phyloP scores from a whole-genome alignment of 2,329 filamentous ascomycete genomes.

The Colletotrichum brevisporum region DNA sequence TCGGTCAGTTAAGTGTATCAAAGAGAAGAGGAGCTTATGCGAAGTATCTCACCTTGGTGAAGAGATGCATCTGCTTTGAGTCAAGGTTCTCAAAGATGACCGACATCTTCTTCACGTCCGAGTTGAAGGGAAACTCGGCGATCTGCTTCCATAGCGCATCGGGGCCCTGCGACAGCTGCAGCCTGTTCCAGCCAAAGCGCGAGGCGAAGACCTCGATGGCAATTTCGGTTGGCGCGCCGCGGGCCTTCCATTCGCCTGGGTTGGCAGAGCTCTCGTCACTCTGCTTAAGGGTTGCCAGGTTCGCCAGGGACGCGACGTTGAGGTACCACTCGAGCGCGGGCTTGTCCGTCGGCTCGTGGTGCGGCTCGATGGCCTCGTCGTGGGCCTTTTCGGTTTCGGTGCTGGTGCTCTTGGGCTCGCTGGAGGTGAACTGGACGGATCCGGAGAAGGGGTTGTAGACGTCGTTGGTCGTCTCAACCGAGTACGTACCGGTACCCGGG shows the following conservation, averaged over 20 bases:
- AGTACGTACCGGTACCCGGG: conserved; percentile 69
- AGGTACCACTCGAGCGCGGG: conserved; percentile 67
- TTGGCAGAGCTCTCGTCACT: conserved; percentile 46
- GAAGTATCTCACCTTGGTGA: not conserved
- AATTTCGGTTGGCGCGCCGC: conserved; percentile 78
- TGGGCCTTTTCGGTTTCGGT: conserved; percentile 46
- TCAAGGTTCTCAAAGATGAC: conserved; percentile 68
- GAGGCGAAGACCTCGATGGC: conserved; percentile 80
- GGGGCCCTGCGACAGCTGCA: conserved; percentile 64
- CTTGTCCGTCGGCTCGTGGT: conserved; percentile 56
- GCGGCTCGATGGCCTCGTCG: conserved; percentile 45
- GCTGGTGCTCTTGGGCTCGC: conserved; percentile 56
- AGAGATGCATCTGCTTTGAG: conserved; percentile 1
- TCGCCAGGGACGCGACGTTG: conserved; percentile 70
- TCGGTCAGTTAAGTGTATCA: not conserved
- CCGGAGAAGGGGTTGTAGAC: conserved; percentile 71
- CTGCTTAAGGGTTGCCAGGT: conserved; percentile 64
- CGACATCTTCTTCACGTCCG: conserved; percentile 81
- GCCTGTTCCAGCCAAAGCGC: conserved; percentile 74
- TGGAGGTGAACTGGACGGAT: conserved; percentile 57
- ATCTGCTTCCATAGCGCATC: conserved; percentile 67
- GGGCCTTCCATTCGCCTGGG: conserved; percentile 67
- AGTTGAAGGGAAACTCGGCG: conserved; percentile 80
- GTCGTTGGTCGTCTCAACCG: conserved; percentile 67
- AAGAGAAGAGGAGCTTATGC: too few species aligned